Conservation (phyloP, 1,284 basidiomycete genomes). For the Trichosporon asahii region DNA sequence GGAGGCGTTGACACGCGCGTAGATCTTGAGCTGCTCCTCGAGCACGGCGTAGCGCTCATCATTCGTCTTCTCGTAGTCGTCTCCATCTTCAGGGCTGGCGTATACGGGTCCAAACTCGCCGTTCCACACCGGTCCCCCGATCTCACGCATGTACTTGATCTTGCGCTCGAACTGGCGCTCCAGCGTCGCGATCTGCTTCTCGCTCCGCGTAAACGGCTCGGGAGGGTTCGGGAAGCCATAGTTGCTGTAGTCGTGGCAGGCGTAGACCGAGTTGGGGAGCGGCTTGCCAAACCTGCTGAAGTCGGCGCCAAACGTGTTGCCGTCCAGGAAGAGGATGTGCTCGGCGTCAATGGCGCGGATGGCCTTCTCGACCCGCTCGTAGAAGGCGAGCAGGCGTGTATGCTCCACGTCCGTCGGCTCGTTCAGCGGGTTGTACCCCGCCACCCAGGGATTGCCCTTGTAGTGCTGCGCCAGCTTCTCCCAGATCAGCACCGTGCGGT, state of each 20-base stretch:
- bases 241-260: constrained; percentile 68
- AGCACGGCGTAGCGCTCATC: constrained; percentile 64
- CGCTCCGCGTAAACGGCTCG: constrained; percentile 52
- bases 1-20: constrained; percentile 58
- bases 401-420: constrained; percentile 63
- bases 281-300: constrained; percentile 63
- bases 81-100: constrained; percentile 31
- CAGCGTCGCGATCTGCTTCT: constrained; percentile 58
- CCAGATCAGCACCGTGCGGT: constrained; percentile 68
- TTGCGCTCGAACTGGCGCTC: constrained; percentile 60
- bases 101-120: constrained; percentile 60
- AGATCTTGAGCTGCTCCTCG: constrained; percentile 68
- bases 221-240: constrained; percentile 65
- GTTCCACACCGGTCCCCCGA: constrained; percentile 28
- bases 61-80: constrained; percentile 61
- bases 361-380: constrained; percentile 62
- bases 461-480: constrained; percentile 63
- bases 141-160: constrained; percentile 33
- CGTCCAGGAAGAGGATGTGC: constrained; percentile 55
- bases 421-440: constrained; percentile 68
- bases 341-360: constrained; percentile 64
- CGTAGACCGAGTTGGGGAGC: constrained; percentile 52
- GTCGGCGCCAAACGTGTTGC: constrained; percentile 72
- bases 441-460: constrained; percentile 62
- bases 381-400: constrained; percentile 58